Percentiles rank a stretch among this genome's conserved stretches.
Evolutionary conservation across 2,329 filamentous ascomycete species (phyloP).

Genomic region (Pseudohalonectria lignicola): DNA sequence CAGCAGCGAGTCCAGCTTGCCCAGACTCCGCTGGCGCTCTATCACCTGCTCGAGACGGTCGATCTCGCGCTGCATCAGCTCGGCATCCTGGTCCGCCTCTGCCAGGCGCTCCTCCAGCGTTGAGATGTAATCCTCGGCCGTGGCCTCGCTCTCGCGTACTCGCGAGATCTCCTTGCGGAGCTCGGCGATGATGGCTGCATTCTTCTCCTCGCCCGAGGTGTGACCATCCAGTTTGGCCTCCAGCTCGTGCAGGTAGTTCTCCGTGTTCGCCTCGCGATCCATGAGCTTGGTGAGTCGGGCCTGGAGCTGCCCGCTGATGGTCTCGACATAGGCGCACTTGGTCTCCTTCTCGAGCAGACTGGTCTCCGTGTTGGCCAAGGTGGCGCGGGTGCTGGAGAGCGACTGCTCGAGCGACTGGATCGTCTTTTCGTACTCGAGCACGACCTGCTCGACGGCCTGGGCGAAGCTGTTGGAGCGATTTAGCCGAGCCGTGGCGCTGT

Average conservation of each 20-base stretch:
- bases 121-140: conserved; percentile 93
- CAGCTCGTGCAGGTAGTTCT: conserved; percentile 84
- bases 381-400: conserved; percentile 75
- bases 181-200: conserved; percentile 72
- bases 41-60: conserved; percentile 90
- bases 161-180: conserved; percentile 85
- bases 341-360: conserved; percentile 85
- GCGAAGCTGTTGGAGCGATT: conserved; percentile 95
- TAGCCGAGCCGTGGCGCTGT: conserved; percentile 74
- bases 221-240: conserved; percentile 86
- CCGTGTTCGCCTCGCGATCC: conserved; percentile 84
- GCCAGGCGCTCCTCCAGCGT: conserved; percentile 91
- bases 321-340: conserved; percentile 86
- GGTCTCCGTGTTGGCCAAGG: conserved; percentile 76
- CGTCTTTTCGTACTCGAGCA: conserved; percentile 96
- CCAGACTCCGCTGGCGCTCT: conserved; percentile 87
- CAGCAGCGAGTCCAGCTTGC: conserved; percentile 85
- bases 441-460: conserved; percentile 89
- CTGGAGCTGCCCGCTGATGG: conserved; percentile 82
- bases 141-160: conserved; percentile 78
- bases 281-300: conserved; percentile 82
- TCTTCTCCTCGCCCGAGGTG: conserved; percentile 86
- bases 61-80: conserved; percentile 94
- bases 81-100: conserved; percentile 89
- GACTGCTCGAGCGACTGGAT: conserved; percentile 90